Percentiles rank a stretch among this genome's conserved stretches.
Evolutionary conservation across 2,329 filamentous ascomycete genomes (phyloP).

Genomic region (Tolypocladium amazonense): DNA sequence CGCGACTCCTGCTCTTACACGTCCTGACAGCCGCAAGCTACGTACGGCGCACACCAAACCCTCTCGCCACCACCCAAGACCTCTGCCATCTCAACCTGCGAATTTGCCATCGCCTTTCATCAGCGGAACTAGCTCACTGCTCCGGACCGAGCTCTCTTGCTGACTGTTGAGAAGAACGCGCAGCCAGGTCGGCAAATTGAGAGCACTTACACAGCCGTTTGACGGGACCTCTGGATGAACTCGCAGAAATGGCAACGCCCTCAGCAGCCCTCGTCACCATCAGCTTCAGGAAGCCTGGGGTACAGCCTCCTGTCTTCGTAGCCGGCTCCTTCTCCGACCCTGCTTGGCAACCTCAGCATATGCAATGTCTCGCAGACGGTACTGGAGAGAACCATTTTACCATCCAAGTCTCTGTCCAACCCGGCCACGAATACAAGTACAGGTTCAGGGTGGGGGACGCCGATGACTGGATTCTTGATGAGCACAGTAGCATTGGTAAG

Average conservation of each 20-base stretch:
- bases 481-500: slow-evolving; percentile 48
- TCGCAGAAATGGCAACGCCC: slow-evolving; percentile 8
- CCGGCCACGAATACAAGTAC: slow-evolving; percentile 57
- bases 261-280: slow-evolving; percentile 39
- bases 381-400: slow-evolving; percentile 48
- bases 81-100: not conserved
- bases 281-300: slow-evolving; percentile 48
- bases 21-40: not conserved
- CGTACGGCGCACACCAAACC: not conserved
- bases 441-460: slow-evolving; percentile 60
- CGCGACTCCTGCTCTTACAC: not conserved
- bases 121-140: not conserved
- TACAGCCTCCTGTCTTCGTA: slow-evolving; percentile 57
- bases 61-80: not conserved
- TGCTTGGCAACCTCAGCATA: slow-evolving; percentile 57
- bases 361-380: slow-evolving; percentile 41
- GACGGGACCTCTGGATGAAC: not conserved
- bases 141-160: too few species aligned
- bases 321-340: slow-evolving; percentile 59
- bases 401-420: slow-evolving; percentile 41
- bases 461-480: slow-evolving; percentile 62
- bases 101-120: not conserved
- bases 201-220: not conserved
- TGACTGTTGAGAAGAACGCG: not conserved
- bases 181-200: not conserved